phyloP scores from a whole-genome alignment of 306 rosid species.

The Inga oerstediana region DNA sequence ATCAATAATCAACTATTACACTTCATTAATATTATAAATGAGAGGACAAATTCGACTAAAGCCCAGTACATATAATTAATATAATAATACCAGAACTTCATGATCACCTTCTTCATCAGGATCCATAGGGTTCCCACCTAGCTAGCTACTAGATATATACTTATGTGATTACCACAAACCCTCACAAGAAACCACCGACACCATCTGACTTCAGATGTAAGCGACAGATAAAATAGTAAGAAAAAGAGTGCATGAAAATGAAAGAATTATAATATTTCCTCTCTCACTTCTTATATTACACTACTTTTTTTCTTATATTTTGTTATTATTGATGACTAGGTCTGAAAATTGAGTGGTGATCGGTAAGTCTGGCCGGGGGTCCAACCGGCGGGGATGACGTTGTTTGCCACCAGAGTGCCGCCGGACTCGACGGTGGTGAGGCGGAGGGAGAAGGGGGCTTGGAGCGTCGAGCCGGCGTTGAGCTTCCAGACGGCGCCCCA shows the following conservation, averaged over 20 bases:
- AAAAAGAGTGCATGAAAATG: neutral
- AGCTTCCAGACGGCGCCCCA: constrained; percentile 79
- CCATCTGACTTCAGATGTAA: neutral
- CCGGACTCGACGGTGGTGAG: constrained; percentile 34
- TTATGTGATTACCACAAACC: neutral
- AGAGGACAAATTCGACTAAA: neutral
- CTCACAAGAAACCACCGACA: neutral
- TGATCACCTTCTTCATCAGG: neutral
- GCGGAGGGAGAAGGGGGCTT: constrained; percentile 56
- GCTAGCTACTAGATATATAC: neutral
- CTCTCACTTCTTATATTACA: neutral
- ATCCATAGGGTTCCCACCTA: neutral
- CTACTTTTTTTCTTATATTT: neutral
- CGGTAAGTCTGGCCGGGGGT: constrained; percentile 49
- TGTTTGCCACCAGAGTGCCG: constrained; percentile 35
- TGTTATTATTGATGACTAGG: neutral
- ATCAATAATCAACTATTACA: neutral
- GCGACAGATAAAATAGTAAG: neutral
- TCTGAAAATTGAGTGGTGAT: constrained; percentile 47
- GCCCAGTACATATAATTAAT: neutral
- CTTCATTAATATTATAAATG: neutral
- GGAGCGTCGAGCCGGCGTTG: constrained; percentile 23
- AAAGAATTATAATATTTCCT: neutral
- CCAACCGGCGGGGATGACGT: constrained; percentile 62
- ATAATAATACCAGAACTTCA: neutral